Evolutionary conservation across 805 yeast species (phyloP).

Genomic region (Candida argentea): DNA sequence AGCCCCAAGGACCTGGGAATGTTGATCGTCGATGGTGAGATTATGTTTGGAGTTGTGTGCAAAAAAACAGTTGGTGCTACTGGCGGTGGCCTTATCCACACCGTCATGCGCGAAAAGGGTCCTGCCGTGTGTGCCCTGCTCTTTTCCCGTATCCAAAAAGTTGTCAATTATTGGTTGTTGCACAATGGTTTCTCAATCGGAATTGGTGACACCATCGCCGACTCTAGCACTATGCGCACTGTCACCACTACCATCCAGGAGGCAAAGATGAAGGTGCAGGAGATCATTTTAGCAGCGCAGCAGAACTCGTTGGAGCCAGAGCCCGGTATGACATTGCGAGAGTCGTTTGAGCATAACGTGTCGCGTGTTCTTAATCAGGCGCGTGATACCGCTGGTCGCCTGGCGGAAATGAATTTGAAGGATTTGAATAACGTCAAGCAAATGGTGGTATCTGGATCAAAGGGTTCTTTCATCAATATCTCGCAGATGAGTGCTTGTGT

Average conservation of each 20-base stretch:
- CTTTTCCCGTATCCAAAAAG: slow-evolving; percentile 88
- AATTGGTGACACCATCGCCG: slow-evolving; percentile 99
- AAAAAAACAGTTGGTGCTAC: slow-evolving; percentile 98
- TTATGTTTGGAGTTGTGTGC: slow-evolving; percentile 96
- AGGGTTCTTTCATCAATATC: slow-evolving; percentile 97
- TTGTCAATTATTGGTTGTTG: slow-evolving; percentile 90
- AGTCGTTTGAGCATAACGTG: slow-evolving; percentile 95
- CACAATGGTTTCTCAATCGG: slow-evolving; percentile 98
- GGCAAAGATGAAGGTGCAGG: slow-evolving; percentile 92
- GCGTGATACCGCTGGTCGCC: slow-evolving; percentile 98
- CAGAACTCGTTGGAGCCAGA: slow-evolving; percentile 82
- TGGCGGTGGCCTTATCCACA: slow-evolving; percentile 95
- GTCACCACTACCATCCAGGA: slow-evolving; percentile 88
- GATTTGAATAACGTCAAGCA: slow-evolving; percentile 94
- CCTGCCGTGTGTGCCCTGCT: slow-evolving; percentile 81
- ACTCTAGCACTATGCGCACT: slow-evolving; percentile 87
- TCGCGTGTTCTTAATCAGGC: slow-evolving; percentile 93
- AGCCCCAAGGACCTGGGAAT: slow-evolving; percentile 93
- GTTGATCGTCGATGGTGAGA: slow-evolving; percentile 91
- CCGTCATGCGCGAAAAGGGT: slow-evolving; percentile 96
- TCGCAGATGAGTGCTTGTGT: slow-evolving; percentile 99
- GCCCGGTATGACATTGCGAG: slow-evolving; percentile 99
- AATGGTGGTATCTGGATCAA: slow-evolving; percentile 98
- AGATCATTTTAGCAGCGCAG: slow-evolving; percentile 87
- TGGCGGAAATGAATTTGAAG: slow-evolving; percentile 93